Conservation (phyloP, 2,329 filamentous ascomycete genomes). For the Penicillium sp. region DNA sequence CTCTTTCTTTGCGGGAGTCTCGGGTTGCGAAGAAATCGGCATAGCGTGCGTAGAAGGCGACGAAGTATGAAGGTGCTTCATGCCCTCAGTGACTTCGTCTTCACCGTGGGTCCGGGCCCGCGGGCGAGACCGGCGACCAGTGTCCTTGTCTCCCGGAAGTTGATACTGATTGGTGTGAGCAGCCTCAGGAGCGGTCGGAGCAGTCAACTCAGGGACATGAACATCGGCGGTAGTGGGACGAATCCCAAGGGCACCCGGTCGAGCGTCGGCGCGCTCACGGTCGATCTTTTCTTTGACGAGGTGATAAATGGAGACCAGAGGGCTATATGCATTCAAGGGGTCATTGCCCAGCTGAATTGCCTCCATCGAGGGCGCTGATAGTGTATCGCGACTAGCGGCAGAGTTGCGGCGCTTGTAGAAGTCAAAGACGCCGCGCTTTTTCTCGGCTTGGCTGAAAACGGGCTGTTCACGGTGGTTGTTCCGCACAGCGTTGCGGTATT, state of each 20-base stretch:
- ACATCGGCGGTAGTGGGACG: conserved; percentile 58
- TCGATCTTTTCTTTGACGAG: conserved; percentile 93
- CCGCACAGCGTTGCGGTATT: conserved; percentile 84
- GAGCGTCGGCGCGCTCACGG: conserved; percentile 63
- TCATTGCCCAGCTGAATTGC: conserved; percentile 78
- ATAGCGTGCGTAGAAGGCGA: conserved; percentile 48
- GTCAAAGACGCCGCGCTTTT: conserved; percentile 86
- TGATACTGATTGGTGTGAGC: conserved; percentile 92
- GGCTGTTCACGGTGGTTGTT: conserved; percentile 66
- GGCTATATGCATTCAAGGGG: conserved; percentile 89
- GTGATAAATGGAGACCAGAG: conserved; percentile 90
- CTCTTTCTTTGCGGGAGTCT: conserved; percentile 72
- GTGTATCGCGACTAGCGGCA: conserved; percentile 74
- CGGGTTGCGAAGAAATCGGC: conserved; percentile 57
- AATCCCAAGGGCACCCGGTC: conserved; percentile 59
- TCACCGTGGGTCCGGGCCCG: conserved; percentile 91
- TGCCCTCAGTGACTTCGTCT: conserved; percentile 75
- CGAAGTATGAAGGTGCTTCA: conserved; percentile 63
- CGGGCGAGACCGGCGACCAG: conserved; percentile 76
- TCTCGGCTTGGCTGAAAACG: conserved; percentile 64
- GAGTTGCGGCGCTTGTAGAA: conserved; percentile 96
- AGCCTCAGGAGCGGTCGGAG: conserved; percentile 76
- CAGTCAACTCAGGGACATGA: conserved; percentile 69
- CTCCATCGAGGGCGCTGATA: conserved; percentile 80
- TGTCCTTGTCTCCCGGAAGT: conserved; percentile 83